Conservation (phyloP, 2,329 filamentous ascomycete species). For the Mollisia scopiformis region DNA sequence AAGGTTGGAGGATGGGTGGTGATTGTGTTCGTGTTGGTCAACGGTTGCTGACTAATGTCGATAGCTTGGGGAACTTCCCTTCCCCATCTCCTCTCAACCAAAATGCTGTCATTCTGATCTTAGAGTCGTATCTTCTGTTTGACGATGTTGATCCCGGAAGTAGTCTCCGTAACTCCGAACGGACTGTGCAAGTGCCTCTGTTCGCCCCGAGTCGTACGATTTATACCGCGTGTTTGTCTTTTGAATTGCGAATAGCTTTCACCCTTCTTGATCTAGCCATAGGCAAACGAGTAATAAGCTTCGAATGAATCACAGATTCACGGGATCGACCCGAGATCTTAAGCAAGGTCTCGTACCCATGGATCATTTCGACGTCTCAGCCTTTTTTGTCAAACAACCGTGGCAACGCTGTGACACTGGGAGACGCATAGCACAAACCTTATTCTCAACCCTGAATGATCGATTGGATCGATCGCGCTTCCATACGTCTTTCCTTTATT, state of each 20-base stretch:
- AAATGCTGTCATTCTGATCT: too few species aligned
- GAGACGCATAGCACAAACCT: too few species aligned
- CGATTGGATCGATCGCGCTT: neutral
- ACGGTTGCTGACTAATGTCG: neutral
- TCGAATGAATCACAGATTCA: neutral
- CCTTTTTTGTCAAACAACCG: neutral
- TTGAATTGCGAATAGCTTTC: too few species aligned
- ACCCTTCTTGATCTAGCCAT: neutral
- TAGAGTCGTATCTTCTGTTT: too few species aligned
- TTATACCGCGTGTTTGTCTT: too few species aligned
- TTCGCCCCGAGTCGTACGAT: too few species aligned
- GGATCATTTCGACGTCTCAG: neutral
- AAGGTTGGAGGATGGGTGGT: neutral
- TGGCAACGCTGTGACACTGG: neutral
- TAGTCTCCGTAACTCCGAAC: too few species aligned
- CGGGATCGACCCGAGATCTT: neutral
- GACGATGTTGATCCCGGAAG: too few species aligned
- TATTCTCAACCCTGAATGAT: neutral
- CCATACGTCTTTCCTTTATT: neutral
- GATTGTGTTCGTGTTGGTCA: neutral
- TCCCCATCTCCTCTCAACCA: neutral
- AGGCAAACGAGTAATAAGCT: neutral
- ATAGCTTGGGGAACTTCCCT: neutral
- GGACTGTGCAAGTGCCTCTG: too few species aligned
- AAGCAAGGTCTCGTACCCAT: neutral